Conservation (phyloP, 108 stramenopile genomes). For the Cyclotella sp. region DNA sequence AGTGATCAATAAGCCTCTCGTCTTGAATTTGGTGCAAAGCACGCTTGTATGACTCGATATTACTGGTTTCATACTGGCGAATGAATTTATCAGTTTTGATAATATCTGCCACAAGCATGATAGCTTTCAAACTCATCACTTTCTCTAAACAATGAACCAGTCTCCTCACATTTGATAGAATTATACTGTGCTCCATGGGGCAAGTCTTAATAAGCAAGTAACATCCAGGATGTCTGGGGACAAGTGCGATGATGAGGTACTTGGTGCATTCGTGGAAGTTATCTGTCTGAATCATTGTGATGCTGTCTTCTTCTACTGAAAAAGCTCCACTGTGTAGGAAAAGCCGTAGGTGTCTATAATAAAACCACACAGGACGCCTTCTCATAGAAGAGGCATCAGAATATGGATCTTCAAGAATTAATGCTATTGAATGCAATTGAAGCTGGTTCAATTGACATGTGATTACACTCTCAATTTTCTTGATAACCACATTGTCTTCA, state of each 20-base stretch:
- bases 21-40: slow-evolving; percentile 8
- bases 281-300: background rate
- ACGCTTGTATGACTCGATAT: background rate
- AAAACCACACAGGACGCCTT: slow-evolving; percentile 9
- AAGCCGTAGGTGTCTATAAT: slow-evolving; percentile 2
- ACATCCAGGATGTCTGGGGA: slow-evolving; percentile 11
- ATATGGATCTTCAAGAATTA: slow-evolving; percentile 17
- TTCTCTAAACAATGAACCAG: slow-evolving; percentile 11
- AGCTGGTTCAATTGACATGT: background rate
- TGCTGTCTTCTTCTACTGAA: slow-evolving; percentile 3
- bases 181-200: slow-evolving; percentile 14
- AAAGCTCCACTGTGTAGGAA: background rate
- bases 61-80: slow-evolving; percentile 3
- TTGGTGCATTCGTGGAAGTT: slow-evolving; percentile 6
- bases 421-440: background rate
- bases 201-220: slow-evolving; percentile 11
- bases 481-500: background rate
- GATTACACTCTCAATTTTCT: slow-evolving; percentile 1
- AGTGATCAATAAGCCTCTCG: slow-evolving; percentile 13
- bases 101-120: slow-evolving; percentile 6
- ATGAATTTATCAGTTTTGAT: slow-evolving; percentile 10
- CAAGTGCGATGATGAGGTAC: slow-evolving; percentile 8
- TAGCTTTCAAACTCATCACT: slow-evolving; percentile 2
- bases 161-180: slow-evolving; percentile 14
- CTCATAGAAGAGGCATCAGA: background rate